Evolutionary conservation across 306 rosid species (phyloP).

Genomic region (peach (Prunus persica)): Prunus_persica_NCBIv2 NC_034016.1:16081001-16081500

Average conservation of each 20-base stretch:
- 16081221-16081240: neutral
- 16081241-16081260: neutral
- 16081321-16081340: constrained; percentile 23
- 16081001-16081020: too few species aligned
- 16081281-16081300: constrained; percentile 23
- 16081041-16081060: too few species aligned
- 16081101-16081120: constrained; percentile 1
- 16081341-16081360: neutral
- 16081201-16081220: neutral
- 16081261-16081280: constrained; percentile 21
- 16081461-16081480: constrained; percentile 28
- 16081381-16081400: neutral
- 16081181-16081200: neutral
- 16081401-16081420: neutral
- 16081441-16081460: neutral
- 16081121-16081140: neutral
- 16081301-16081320: constrained; percentile 15
- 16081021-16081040: too few species aligned
- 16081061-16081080: neutral
- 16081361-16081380: neutral
- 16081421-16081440: neutral
- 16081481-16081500: constrained; percentile 15
- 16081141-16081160: neutral
- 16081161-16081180: neutral
- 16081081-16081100: constrained; percentile 2